Base-by-base conservation (phyloP, 257 asterid species). In the Solanum stenotomum region DNA sequence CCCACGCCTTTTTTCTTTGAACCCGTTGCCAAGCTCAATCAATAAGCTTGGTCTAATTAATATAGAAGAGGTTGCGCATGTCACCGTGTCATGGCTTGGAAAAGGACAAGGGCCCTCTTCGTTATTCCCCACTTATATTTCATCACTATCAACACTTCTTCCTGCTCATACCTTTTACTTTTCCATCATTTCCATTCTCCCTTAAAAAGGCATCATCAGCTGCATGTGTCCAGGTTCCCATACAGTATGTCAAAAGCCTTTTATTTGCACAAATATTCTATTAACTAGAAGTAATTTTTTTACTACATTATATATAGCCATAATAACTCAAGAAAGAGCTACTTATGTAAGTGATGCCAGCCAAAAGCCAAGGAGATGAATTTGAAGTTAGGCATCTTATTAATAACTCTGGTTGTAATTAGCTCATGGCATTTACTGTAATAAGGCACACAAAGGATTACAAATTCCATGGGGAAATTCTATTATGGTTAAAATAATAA, bases 131-230 rank as follows among this genome's bases (percentile, higher is more conserved):
- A 11, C 13, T 65, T 31, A 25, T 77, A 92, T 90, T 95, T 92
- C 93, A 90, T 89, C 52, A 87, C 93, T 85, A 91, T 91, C 93
- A 92, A 71, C 93, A 91, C 65, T 27, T 31, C 86, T 42, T 91
- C 94, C 93, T 88, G 92, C 97, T 95, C 95, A 93, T 85, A 95
- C 95, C 97, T 95, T 95, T 95, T 95, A 95, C 96, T 89, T 88
- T 35, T 86, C 90, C 96, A 93, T 95, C 98, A 95, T 92, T 85
- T 94, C 96, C 97, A 92, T 87, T 40, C 84, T 44, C 44, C 83
- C 18, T 71, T 85, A 37, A 29, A 85, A 67, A 67, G 68, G 42
- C 40, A 81, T 46, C 18, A 9, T 46, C 20, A 35, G 25, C 10
- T 81, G 85, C 85, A 81, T 31, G 18, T 29, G 29, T 29, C 29